Evolutionary conservation across 805 yeast species (phyloP).

Genomic region (Yamadazyma tumulicola): DNA sequence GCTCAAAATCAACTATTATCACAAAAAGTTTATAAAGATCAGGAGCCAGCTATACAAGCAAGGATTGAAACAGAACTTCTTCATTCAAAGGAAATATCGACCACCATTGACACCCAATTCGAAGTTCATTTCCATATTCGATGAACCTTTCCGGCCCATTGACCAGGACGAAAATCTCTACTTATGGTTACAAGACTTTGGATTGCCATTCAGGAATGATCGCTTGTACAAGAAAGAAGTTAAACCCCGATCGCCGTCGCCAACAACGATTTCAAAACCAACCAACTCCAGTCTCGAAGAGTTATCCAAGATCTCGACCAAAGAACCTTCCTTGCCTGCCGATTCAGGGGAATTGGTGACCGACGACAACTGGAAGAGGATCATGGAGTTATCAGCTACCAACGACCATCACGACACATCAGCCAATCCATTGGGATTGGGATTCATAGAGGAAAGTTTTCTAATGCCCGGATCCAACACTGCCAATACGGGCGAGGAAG

Average conservation of each 20-base stretch:
- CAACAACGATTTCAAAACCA: too few relatives aligned
- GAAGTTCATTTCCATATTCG: constrained; percentile 4
- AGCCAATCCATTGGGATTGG: constrained; percentile 9
- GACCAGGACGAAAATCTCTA: constrained; percentile 10
- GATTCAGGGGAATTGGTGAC: too few relatives aligned
- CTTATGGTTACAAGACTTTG: constrained; percentile 8
- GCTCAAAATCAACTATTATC: constrained; percentile 19
- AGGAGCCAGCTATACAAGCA: constrained; percentile 27
- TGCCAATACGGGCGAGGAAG: background rate
- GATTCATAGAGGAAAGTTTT: too few relatives aligned
- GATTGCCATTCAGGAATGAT: constrained; percentile 9
- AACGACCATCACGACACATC: too few relatives aligned
- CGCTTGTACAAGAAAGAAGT: constrained; percentile 3
- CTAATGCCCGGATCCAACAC: too few relatives aligned
- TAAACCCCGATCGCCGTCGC: constrained; percentile 4
- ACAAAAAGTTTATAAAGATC: constrained; percentile 14
- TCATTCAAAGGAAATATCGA: constrained; percentile 9
- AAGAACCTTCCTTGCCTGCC: too few relatives aligned
- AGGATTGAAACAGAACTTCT: constrained; percentile 12
- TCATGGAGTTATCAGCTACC: too few relatives aligned
- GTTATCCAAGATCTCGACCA: too few relatives aligned
- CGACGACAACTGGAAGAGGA: too few relatives aligned
- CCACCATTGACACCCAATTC: constrained; percentile 10
- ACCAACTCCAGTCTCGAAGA: too few relatives aligned
- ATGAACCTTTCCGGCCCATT: constrained; percentile 10